Conservation (phyloP, 768 basidiomycete species). For the Termitomyces sp. region DNA sequence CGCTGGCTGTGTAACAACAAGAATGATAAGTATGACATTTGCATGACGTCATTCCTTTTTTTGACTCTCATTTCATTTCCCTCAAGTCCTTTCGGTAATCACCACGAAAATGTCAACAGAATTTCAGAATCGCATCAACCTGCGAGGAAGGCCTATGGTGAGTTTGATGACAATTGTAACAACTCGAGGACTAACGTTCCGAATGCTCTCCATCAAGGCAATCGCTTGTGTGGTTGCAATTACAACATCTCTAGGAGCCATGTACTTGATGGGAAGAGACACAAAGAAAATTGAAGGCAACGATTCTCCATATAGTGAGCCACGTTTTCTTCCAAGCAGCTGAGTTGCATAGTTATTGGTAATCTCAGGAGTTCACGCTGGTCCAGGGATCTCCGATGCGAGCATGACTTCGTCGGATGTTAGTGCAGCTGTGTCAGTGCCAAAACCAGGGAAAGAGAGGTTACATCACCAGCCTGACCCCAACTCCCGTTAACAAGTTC, state of each 20-base stretch:
- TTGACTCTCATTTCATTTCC: too few species aligned
- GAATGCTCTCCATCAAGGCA: conserved; percentile 17
- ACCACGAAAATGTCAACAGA: conserved; percentile 3
- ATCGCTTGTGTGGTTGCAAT: conserved; percentile 23
- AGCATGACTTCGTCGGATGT: conserved; percentile 35
- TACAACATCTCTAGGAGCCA: conserved; percentile 20
- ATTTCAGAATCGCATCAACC: neutral
- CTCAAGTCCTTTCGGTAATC: neutral
- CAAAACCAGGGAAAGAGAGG: conserved; percentile 24
- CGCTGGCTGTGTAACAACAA: too few species aligned
- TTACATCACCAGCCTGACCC: conserved; percentile 10
- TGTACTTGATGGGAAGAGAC: conserved; percentile 27
- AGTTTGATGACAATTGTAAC: neutral
- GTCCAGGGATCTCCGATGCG: conserved; percentile 21
- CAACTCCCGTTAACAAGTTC: neutral
- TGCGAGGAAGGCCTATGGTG: conserved; percentile 17
- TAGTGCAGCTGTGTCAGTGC: conserved; percentile 29
- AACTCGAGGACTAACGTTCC: neutral
- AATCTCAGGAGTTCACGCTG: conserved; percentile 12
- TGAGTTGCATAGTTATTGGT: neutral
- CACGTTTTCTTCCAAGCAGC: neutral
- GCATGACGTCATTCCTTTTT: conserved; percentile 4
- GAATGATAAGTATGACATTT: neutral
- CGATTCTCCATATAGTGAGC: conserved; percentile 27
- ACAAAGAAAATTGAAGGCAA: conserved; percentile 26